Conservation (phyloP, 2,329 filamentous ascomycete genomes). For the Neofusicoccum sp. region DNA sequence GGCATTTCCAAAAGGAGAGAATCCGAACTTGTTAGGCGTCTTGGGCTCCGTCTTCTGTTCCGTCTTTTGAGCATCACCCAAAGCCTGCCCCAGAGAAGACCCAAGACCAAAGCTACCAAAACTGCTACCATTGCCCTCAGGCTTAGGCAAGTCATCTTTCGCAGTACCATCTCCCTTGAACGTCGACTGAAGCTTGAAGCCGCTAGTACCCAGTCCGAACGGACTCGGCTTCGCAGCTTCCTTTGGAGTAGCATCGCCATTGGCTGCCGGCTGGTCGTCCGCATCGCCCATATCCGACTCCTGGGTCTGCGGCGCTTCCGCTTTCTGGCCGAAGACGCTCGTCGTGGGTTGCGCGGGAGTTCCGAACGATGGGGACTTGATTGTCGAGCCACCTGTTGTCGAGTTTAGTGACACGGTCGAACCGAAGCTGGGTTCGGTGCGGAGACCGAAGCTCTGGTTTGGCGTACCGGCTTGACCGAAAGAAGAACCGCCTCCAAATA, state of each 20-base stretch:
- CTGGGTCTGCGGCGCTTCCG: conserved; percentile 30
- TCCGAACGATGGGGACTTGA: conserved; percentile 9
- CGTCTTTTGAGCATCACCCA: conserved; percentile 45
- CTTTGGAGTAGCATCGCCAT: conserved; percentile 18
- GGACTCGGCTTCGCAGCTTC: conserved; percentile 24
- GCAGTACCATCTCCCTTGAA: conserved; percentile 65
- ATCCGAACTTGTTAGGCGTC: conserved; percentile 20
- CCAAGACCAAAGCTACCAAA: conserved; percentile 57
- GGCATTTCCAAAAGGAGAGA: not conserved
- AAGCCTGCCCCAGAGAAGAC: conserved; percentile 58
- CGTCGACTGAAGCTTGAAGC: conserved; percentile 66
- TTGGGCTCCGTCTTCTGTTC: conserved; percentile 39
- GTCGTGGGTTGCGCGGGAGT: not conserved
- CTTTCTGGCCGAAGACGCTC: conserved; percentile 23
- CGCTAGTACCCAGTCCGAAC: conserved; percentile 34
- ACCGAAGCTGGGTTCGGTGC: conserved; percentile 37
- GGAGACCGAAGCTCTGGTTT: conserved; percentile 26
- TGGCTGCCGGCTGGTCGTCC: conserved; percentile 24
- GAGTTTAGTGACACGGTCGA: conserved; percentile 42
- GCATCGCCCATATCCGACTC: conserved; percentile 31
- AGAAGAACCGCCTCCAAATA: conserved; percentile 24
- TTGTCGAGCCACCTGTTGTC: conserved; percentile 25
- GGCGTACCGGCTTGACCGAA: conserved; percentile 20
- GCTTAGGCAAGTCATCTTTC: conserved; percentile 58
- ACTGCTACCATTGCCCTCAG: conserved; percentile 34